These are phyloP conservation scores for Periconia sp. DNA, from an alignment of 2,329 filamentous ascomycete species.

Conservation along the genomic window DNA sequence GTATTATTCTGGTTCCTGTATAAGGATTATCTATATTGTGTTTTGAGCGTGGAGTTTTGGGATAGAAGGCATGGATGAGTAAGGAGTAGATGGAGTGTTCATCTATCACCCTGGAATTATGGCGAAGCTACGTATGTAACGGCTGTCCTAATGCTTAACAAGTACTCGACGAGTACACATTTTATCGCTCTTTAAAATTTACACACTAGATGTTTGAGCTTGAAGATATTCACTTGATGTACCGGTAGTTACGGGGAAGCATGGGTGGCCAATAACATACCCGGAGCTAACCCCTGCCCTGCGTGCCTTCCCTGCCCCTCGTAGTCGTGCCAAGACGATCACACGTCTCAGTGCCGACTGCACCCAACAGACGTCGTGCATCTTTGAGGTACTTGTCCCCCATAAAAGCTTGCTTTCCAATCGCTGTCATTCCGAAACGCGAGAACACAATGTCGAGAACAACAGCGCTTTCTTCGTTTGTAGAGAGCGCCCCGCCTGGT, in stretches of 20 bases:
- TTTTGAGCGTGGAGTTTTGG: constrained; percentile 30
- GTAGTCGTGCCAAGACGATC: constrained; percentile 13
- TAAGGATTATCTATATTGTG: not conserved
- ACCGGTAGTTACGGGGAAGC: not conserved
- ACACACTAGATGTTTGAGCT: not conserved
- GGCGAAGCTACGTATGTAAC: not conserved
- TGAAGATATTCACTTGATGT: not conserved
- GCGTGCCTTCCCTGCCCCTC: not conserved
- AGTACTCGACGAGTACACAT: not conserved
- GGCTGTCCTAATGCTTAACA: constrained; percentile 3
- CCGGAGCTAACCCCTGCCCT: constrained; percentile 5
- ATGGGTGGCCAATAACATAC: constrained; percentile 4
- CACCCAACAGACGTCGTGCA: constrained; percentile 1
- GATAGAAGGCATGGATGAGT: too few relatives aligned
- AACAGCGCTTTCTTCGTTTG: constrained; percentile 68
- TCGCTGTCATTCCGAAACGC: not conserved
- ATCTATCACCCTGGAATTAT: not conserved
- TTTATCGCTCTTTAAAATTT: not conserved
- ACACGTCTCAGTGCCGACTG: constrained; percentile 9
- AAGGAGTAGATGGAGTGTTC: not conserved
- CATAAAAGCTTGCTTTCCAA: not conserved
- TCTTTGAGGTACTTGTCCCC: not conserved
- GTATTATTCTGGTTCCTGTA: not conserved
- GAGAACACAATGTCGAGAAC: constrained; percentile 36
- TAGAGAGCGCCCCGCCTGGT: constrained; percentile 91